Evolutionary conservation across 2,329 filamentous ascomycete genomes (phyloP).

Genomic region (Hypocreales sp.): DNA sequence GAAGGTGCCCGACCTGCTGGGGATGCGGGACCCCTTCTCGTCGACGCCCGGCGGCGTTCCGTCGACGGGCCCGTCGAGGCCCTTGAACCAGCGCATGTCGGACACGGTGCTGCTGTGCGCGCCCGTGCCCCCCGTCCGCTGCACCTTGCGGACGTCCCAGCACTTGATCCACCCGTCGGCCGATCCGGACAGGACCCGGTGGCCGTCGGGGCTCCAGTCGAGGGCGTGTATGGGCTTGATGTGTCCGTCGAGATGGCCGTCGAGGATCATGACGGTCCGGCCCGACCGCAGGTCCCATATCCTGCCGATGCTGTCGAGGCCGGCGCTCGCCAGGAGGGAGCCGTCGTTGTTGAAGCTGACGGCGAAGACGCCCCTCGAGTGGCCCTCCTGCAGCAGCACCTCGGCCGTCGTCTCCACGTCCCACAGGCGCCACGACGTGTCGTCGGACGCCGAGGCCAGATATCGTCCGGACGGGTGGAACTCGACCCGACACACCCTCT

Average conservation of each 20-base stretch:
- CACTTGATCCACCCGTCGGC: constrained; percentile 95
- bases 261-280: constrained; percentile 87
- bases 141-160: constrained; percentile 89
- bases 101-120: constrained; percentile 86
- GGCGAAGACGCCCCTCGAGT: constrained; percentile 84
- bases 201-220: constrained; percentile 83
- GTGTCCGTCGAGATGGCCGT: constrained; percentile 64
- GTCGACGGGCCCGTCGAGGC: constrained; percentile 56
- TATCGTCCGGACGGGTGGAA: constrained; percentile 89
- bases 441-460: constrained; percentile 83
- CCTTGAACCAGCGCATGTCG: constrained; percentile 88
- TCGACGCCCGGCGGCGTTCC: constrained; percentile 44
- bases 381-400: constrained; percentile 79
- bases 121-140: constrained; percentile 69
- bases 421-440: constrained; percentile 95
- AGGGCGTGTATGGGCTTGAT: constrained; percentile 88
- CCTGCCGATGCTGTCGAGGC: constrained; percentile 83
- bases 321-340: constrained; percentile 79
- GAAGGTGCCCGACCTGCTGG: constrained; percentile 82
- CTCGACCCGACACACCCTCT: constrained; percentile 79
- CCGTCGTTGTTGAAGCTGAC: constrained; percentile 85
- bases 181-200: constrained; percentile 83
- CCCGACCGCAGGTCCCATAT: constrained; percentile 93
- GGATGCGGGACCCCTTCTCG: constrained; percentile 49
- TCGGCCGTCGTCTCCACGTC: constrained; percentile 78